A percentile compares a stretch with the other conserved stretches of the same genome.
Conservation (phyloP, 2,329 filamentous ascomycete species). For the Davidsoniella eucalypti region DNA sequence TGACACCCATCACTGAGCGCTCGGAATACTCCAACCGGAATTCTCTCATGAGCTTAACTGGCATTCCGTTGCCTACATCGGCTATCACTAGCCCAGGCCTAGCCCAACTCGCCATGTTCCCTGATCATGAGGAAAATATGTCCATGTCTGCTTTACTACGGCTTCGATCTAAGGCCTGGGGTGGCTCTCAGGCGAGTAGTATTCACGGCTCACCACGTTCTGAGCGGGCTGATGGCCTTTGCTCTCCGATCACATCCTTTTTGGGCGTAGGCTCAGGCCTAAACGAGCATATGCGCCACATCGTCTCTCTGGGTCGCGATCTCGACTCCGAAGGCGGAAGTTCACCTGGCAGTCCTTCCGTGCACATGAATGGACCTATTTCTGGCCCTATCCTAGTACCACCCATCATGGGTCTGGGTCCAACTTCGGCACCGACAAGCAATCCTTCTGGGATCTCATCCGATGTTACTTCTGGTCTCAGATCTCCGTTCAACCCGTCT, state of each 20-base stretch:
- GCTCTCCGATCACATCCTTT: constrained; percentile 21
- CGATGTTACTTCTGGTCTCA: background rate
- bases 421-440: background rate
- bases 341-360: background rate
- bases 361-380: background rate
- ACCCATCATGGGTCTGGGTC: background rate
- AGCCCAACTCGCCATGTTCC: constrained; percentile 56
- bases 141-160: constrained; percentile 62
- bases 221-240: constrained; percentile 31
- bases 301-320: background rate
- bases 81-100: constrained; percentile 52
- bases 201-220: constrained; percentile 34
- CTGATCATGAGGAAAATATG: constrained; percentile 38
- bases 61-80: constrained; percentile 28
- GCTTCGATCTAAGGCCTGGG: constrained; percentile 61
- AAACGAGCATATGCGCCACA: constrained; percentile 3
- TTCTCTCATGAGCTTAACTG: constrained; percentile 59
- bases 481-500: background rate
- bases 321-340: background rate
- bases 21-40: constrained; percentile 95
- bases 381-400: background rate
- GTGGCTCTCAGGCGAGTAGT: constrained; percentile 59
- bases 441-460: background rate
- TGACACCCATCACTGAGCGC: constrained; percentile 90
- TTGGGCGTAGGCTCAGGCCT: constrained; percentile 6